Base-by-base conservation (phyloP, 2,329 filamentous ascomycete species). In the Ambrosiella xylebori region DNA sequence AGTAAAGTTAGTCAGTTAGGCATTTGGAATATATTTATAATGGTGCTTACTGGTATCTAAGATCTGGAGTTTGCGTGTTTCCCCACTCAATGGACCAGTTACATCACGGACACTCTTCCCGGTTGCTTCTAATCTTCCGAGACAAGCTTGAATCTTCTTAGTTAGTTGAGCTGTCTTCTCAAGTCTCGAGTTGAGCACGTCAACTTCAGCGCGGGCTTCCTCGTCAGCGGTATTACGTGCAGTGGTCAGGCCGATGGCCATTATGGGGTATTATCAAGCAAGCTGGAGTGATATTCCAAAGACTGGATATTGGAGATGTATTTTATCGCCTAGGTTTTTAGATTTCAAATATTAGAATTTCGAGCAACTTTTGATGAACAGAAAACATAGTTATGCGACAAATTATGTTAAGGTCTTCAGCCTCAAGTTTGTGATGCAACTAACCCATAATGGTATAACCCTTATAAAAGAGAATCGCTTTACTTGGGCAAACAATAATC, bases 101-200 rank as follows among this genome's bases (percentile, higher is more conserved):
- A 94, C 90, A 66, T 95, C 88, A 65, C 88, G 85, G 17, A 97
- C 89, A 61, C 86, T 90, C 71, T 89, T 88, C 15, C 91, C 93
- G 57, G 88, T 94, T 41, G 84, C 81, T 65, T 97, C 89, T 39
- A 98, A 76, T 58, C 90, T 80, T 41, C 82, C 80, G 64, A 96
- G 77, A 56, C 88, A 95, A 36, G 86, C 85, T 70, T 95, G 86
- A 58, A 98, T 96, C 75, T 95, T 95, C 74, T 93, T 95, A 38
- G 89, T 95, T 68, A 97, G 78, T 66, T 88, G 82, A 61, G 89
- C 85, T 64, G 94, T 94, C 77, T 95, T 97, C 65, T 94, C 88
- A 62, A 97, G 81, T 44, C 82, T 76, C 57, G 81, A 85, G 64
- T 83, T 84, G 53, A 86, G 73, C 37, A 85, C 82, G 63, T 86